phyloP scores from a whole-genome alignment of 2,329 filamentous ascomycete genomes.

The Sporothrix variecibatus region DNA sequence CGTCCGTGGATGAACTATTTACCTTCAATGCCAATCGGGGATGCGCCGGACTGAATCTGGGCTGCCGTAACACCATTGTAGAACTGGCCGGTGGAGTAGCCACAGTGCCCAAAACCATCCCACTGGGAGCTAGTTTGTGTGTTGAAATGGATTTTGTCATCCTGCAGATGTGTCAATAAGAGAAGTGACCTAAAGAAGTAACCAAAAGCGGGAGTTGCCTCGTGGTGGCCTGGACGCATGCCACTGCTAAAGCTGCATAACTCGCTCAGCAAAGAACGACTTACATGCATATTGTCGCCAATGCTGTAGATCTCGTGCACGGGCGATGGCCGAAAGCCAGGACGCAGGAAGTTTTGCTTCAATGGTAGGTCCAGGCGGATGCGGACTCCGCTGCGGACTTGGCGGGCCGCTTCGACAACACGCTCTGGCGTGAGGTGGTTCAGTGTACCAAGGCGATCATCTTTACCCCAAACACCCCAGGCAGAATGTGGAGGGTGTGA shows the following conservation, averaged over 20 bases:
- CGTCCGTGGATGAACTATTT: background rate
- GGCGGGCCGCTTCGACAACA: background rate
- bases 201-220: background rate
- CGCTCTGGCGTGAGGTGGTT: background rate
- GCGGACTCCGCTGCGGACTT: background rate
- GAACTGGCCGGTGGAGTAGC: background rate
- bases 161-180: background rate
- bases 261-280: background rate
- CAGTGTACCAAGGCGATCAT: background rate
- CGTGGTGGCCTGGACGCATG: too few relatives aligned
- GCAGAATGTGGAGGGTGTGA: background rate
- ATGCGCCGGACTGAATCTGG: background rate
- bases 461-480: constrained; percentile 1
- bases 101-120: constrained; percentile 4
- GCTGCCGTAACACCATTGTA: background rate
- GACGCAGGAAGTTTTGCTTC: background rate
- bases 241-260: too few relatives aligned
- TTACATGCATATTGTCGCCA: background rate
- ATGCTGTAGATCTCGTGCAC: constrained; percentile 4
- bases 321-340: background rate
- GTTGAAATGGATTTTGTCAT: background rate
- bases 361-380: constrained; percentile 1
- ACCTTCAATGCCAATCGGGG: background rate
- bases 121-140: constrained; percentile 13
- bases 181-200: background rate